Evolutionary conservation across 2,329 filamentous ascomycete genomes (phyloP).

Genomic region (Scytalidium lignicola): DNA sequence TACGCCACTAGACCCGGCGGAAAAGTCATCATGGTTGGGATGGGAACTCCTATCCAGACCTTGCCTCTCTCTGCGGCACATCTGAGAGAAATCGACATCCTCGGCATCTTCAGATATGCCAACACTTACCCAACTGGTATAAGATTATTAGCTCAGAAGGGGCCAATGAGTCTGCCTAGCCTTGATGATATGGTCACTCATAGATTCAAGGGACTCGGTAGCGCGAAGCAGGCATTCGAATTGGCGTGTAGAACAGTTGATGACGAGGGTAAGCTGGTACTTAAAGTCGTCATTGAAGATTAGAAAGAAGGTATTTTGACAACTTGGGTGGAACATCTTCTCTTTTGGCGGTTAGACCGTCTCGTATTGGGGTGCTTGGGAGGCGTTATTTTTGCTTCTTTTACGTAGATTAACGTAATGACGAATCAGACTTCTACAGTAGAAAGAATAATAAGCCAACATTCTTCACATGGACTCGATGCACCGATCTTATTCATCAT

Average conservation of each 20-base stretch:
- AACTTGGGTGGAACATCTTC: too few species aligned
- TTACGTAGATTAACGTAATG: not conserved
- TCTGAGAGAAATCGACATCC: constrained; percentile 69
- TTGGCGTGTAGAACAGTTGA: constrained; percentile 65
- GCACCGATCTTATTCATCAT: too few species aligned
- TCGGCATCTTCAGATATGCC: constrained; percentile 74
- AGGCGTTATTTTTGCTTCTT: not conserved
- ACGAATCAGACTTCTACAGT: too few species aligned
- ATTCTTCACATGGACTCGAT: too few species aligned
- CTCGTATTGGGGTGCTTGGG: not conserved
- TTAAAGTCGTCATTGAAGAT: constrained; percentile 65
- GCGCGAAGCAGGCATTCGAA: constrained; percentile 61
- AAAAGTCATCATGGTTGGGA: constrained; percentile 71
- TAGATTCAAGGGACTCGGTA: constrained; percentile 59
- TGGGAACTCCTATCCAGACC: constrained; percentile 73
- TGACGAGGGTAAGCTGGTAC: constrained; percentile 60
- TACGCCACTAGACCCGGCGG: constrained; percentile 67
- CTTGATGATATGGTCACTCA: constrained; percentile 72
- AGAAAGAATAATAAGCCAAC: too few species aligned
- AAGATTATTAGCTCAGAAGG: constrained; percentile 46
- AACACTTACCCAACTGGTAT: constrained; percentile 73
- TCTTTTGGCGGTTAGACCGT: not conserved
- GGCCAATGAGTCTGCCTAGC: constrained; percentile 46
- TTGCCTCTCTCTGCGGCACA: constrained; percentile 68
- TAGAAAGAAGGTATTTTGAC: constrained; percentile 24